phyloP scores from a whole-genome alignment of 164 flowering plant genomes.

The Stephania cephalantha region DNA sequence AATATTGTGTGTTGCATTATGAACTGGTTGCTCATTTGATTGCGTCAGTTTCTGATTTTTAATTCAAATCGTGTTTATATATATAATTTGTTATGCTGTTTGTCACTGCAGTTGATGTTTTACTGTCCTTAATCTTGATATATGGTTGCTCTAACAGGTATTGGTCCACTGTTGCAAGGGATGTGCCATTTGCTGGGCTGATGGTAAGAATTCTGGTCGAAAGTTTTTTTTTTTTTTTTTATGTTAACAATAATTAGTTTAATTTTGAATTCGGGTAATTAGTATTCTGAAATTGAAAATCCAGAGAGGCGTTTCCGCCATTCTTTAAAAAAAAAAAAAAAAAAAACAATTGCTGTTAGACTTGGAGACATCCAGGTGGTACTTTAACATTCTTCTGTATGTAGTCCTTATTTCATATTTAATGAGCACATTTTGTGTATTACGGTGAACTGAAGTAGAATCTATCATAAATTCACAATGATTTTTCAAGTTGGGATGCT shows the following conservation, averaged over 20 bases:
- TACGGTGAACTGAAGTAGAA: background rate
- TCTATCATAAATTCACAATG: background rate
- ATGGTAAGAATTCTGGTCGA: constrained; percentile 43
- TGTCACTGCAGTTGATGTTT: background rate
- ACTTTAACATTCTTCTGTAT: background rate
- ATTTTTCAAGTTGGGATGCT: background rate
- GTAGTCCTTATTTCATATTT: background rate
- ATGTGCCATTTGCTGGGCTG: constrained; percentile 95
- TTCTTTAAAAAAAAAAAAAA: background rate
- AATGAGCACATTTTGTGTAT: background rate
- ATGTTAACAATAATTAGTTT: background rate
- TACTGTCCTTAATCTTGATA: constrained; percentile 5
- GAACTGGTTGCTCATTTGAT: background rate
- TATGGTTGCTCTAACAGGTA: constrained; percentile 45
- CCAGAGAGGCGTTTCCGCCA: background rate
- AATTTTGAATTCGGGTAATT: background rate
- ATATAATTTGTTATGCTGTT: background rate
- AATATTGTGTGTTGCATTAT: background rate
- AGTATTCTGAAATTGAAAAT: background rate
- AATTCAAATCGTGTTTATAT: background rate
- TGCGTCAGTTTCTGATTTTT: background rate
- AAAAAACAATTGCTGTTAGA: background rate
- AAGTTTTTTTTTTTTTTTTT: background rate
- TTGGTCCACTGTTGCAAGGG: constrained; percentile 92
- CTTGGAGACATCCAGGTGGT: background rate